A percentile compares a stretch with the other conserved stretches of the same genome.
Evolutionary conservation across 2,329 filamentous ascomycete genomes (phyloP).

Genomic region (Colletotrichum magnum): DNA sequence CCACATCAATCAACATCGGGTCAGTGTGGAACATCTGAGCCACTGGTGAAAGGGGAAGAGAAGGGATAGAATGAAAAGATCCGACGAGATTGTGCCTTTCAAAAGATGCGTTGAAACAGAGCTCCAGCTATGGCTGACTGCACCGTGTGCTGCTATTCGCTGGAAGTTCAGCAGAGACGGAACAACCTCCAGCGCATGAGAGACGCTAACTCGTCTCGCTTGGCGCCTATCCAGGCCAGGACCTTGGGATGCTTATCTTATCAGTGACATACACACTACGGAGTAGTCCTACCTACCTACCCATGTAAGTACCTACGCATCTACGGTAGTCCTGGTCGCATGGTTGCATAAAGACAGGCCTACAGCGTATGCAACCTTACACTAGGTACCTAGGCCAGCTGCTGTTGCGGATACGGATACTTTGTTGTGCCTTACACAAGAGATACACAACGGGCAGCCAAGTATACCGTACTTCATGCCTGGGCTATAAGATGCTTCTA

Average conservation of each 20-base stretch:
- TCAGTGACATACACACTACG: not conserved
- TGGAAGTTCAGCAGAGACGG: conserved; percentile 25
- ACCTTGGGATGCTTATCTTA: conserved; percentile 29
- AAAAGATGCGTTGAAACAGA: conserved; percentile 33
- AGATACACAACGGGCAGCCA: too few relatives aligned
- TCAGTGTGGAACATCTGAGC: conserved; percentile 20
- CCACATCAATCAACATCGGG: conserved; percentile 1
- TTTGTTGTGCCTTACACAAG: too few relatives aligned
- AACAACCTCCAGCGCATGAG: conserved; percentile 32
- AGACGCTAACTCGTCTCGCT: conserved; percentile 19
- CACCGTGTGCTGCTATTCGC: conserved; percentile 17
- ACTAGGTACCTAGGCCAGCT: too few relatives aligned
- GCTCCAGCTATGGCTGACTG: conserved; percentile 29
- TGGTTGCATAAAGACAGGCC: conserved; percentile 27
- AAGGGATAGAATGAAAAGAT: conserved; percentile 21
- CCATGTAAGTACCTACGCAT: too few relatives aligned
- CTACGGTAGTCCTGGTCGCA: not conserved
- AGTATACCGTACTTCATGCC: too few relatives aligned
- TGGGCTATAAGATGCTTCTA: too few relatives aligned
- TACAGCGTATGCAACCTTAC: conserved; percentile 21
- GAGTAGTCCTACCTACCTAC: too few relatives aligned
- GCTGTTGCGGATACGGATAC: too few relatives aligned
- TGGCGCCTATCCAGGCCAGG: conserved; percentile 20
- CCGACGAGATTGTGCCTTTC: conserved; percentile 20
- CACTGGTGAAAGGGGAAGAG: not conserved